Evolutionary conservation across 23 red algal species (phyloP), one percentile per base, ranked within the genome.

Genomic region (Gracilaria domingensis): DNA sequence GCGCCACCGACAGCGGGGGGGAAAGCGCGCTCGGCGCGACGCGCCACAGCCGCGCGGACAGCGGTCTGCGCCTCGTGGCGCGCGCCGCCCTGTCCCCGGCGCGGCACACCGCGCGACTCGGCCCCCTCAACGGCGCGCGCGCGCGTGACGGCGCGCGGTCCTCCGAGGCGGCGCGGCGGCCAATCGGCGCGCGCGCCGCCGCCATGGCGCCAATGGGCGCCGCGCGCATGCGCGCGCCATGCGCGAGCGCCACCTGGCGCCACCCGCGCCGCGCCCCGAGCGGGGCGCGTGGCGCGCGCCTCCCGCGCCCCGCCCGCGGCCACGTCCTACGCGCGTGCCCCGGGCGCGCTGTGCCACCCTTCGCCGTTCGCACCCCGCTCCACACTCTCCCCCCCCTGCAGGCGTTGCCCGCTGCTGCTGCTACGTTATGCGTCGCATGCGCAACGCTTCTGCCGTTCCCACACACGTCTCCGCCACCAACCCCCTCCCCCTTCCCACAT

Each of bases 381-480:
- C 69, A 48, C 16, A 23, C 48, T 8, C 69, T 26, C 69, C 16
- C 37, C n/a, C 72, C 38, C 30, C 38, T 42, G 23, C 72, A 77
- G 72, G n/a, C 72, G 72, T 77, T 77, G 72, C 72, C 72, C 72
- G 42, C 72, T 77, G 64, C 38, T 69, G 45, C 72, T 23, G 72
- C 72, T 77, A 77, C 72, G 72, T 77, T 77, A 77, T 51, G 72
- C 72, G 72, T 51, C 72, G 21, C 72, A 42, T 77, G 72, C 72
- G 72, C 72, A 77, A 77, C 72, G 72, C 72, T 77, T 77, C 42
- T 49, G 72, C 82, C 59, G 61, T 45, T 40, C 65, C 60, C 82
- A 18, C 49, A 48, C 61, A 66, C 45, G 53, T 23, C 80, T 83
- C 24, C 51, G 28, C n/a, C 35, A 12, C 75, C 30, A 57, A 42